phyloP scores from a whole-genome alignment of 257 asterid species.

The Schizonepeta tenuifolia region DNA sequence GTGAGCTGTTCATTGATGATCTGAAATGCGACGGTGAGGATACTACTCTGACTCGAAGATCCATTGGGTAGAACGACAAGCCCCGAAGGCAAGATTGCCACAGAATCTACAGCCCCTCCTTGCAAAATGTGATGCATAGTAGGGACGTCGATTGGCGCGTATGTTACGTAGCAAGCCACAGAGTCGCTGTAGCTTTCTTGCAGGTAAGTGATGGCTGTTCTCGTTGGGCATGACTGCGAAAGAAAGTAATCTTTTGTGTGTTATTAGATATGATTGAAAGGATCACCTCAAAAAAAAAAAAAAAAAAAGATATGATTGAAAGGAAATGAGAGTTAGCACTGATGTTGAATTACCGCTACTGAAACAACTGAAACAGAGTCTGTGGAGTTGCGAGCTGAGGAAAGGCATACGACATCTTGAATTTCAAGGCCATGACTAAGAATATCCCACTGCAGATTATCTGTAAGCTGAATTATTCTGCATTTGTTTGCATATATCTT shows the following conservation, averaged over 20 bases:
- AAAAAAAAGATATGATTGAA: not conserved
- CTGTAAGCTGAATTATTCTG: not conserved
- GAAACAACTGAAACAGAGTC: constrained; percentile 44
- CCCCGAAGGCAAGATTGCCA: constrained; percentile 52
- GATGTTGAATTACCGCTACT: constrained; percentile 41
- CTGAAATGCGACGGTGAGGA: constrained; percentile 52
- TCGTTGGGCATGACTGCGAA: constrained; percentile 35
- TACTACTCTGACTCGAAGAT: constrained; percentile 19
- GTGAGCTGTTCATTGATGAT: constrained; percentile 46
- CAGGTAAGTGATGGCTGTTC: constrained; percentile 37
- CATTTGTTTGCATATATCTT: not conserved
- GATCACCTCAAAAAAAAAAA: no score
- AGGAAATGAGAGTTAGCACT: not conserved
- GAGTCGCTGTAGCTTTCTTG: constrained; percentile 58
- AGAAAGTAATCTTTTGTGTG: not conserved
- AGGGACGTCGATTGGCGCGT: constrained; percentile 48
- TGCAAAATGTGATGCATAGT: constrained; percentile 42
- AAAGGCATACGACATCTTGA: constrained; percentile 37
- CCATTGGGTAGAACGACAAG: constrained; percentile 46
- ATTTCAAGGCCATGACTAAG: constrained; percentile 46
- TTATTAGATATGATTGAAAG: not conserved
- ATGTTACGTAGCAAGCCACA: constrained; percentile 39
- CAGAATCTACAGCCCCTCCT: constrained; percentile 45
- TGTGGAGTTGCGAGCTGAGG: constrained; percentile 48
- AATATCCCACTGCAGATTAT: constrained; percentile 54